A percentile compares a stretch with the other conserved stretches of the same genome.
Evolutionary conservation across 257 asterid genomes (phyloP).

Genomic region (Penstemon newberryi): DNA sequence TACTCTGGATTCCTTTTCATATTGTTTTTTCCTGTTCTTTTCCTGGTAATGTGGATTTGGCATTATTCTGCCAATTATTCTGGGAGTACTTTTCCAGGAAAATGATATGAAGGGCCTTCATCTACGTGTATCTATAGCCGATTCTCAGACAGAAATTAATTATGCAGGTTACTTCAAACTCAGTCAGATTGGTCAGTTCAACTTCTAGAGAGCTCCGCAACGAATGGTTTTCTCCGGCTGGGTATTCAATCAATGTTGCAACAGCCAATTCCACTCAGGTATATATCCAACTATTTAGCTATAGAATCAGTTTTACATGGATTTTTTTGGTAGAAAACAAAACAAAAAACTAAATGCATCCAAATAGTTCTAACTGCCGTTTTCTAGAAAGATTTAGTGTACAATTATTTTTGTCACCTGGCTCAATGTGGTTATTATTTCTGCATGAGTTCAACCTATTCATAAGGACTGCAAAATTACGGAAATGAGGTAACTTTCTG

Average conservation of each 20-base stretch:
- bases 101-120: background rate
- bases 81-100: slow-evolving; percentile 6
- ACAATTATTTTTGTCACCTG: background rate
- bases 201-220: slow-evolving; percentile 66
- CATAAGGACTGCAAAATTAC: background rate
- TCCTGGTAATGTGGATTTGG: background rate
- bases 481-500: background rate
- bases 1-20: background rate
- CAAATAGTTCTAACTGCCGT: background rate
- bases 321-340: slow-evolving; percentile 12
- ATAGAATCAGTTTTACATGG: slow-evolving; percentile 11
- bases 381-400: background rate
- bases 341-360: background rate
- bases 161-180: slow-evolving; percentile 73
- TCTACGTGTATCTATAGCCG: background rate
- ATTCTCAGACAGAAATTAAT: slow-evolving; percentile 27
- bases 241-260: slow-evolving; percentile 84
- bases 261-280: slow-evolving; percentile 95
- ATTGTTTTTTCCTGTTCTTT: background rate
- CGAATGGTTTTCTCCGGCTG: slow-evolving; percentile 82
- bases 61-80: slow-evolving; percentile 13
- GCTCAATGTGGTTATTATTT: background rate
- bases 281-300: slow-evolving; percentile 17
- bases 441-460: slow-evolving; percentile 4
- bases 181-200: slow-evolving; percentile 78